A percentile compares a stretch with the other conserved stretches of the same genome.
Conservation (phyloP, 1,139 yeast genomes). For the Candida albicans region DNA sequence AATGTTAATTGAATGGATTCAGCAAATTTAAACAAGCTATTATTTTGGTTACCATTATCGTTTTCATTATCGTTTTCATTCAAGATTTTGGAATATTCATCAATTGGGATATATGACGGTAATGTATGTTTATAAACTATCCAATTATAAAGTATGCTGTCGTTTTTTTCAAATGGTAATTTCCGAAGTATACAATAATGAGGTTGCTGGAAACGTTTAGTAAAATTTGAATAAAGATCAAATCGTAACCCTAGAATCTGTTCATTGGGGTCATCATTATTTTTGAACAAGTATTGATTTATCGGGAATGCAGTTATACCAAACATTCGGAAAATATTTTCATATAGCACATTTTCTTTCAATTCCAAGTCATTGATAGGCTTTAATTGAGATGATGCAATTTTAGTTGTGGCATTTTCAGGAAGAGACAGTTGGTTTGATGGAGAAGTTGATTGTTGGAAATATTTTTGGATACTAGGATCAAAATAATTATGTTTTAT, state of each 20-base stretch:
- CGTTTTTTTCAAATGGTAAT: slow-evolving; percentile 12
- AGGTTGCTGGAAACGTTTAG: slow-evolving; percentile 26
- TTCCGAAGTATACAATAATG: slow-evolving; percentile 37
- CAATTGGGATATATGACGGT: slow-evolving; percentile 30
- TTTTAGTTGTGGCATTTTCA: neutral
- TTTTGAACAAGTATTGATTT: slow-evolving; percentile 25
- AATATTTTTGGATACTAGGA: slow-evolving; percentile 27
- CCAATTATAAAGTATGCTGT: slow-evolving; percentile 22
- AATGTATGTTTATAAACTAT: slow-evolving; percentile 37
- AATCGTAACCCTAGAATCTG: slow-evolving; percentile 37
- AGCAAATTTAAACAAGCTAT: slow-evolving; percentile 5
- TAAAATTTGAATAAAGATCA: slow-evolving; percentile 28
- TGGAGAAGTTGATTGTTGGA: slow-evolving; percentile 11
- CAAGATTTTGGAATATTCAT: slow-evolving; percentile 8
- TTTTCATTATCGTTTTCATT: neutral
- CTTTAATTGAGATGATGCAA: neutral
- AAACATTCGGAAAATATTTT: slow-evolving; percentile 37
- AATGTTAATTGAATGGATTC: slow-evolving; percentile 7
- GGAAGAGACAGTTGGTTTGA: neutral
- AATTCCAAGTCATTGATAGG: slow-evolving; percentile 20
- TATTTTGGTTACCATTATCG: neutral
- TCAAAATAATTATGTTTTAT: slow-evolving; percentile 33
- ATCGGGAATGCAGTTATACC: slow-evolving; percentile 47
- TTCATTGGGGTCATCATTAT: slow-evolving; percentile 23
- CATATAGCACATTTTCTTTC: slow-evolving; percentile 36